Base-by-base conservation (phyloP, 23 red algal species). In the Gracilaria vermiculophylla region DNA sequence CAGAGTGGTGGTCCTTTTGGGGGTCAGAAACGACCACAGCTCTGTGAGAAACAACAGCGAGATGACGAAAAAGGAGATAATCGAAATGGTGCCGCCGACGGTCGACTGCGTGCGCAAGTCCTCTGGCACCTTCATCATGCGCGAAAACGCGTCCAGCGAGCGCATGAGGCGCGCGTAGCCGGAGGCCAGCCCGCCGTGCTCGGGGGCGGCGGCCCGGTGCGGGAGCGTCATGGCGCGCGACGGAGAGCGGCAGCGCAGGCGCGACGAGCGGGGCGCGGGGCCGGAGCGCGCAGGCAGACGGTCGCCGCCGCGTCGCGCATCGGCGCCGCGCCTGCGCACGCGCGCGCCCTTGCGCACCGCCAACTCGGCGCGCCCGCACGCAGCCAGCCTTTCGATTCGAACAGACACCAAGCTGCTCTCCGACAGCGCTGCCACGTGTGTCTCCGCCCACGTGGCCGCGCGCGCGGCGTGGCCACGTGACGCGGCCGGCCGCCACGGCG, bases 121-220 rank as follows among this genome's bases (percentile, higher is more conserved):
- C 75, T 94, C 91, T 8, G 87, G 71, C 20, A 93, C 94, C 73
- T 98, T 98, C 70, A 89, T 76, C 85, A 89, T 89, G 23, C 85
- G 69, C 33, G 96, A 90, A 70, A 94, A 98, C 29, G 87, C 92
- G 74, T 98, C 96, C 51, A 95, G 34, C 31, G 79, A 89, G 50
- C 84, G 88, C 43, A 96, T 70, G 54, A 69, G 64, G 5, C 87
- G 87, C 28, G 81, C 60, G 33, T 82, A 82, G 8, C 58, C 58
- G 28, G 12, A 23, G 20, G 40, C 39, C 36, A 73, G 6, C n/a
- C 67, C 67, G 23, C 23, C 1, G 3, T 48, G 67, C 24, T 73
- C 67, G 10, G 67, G 67, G 2, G 19, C 42, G 37, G 21, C 47
- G 23, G 67, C 36, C 1, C 40, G 67, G 11, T 73, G 67, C 0